Evolutionary conservation across 768 basidiomycete genomes (phyloP).

Genomic region (Hebeloma cylindrosporum): DNA sequence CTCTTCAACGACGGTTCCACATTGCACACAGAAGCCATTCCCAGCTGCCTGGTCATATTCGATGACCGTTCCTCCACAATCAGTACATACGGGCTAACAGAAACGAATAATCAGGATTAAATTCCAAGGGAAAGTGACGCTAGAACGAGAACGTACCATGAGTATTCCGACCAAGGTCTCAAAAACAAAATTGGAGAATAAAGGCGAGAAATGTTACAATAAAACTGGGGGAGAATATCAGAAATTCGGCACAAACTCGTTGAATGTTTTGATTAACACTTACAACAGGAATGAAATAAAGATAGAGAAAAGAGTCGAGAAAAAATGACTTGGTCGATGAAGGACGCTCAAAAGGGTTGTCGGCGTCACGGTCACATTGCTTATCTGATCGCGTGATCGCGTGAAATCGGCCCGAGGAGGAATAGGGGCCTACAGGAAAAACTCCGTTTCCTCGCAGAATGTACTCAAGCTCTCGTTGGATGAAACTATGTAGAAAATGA

Average conservation of each 20-base stretch:
- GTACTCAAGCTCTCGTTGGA: too few relatives aligned
- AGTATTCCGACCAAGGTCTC: too few relatives aligned
- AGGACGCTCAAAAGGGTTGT: too few relatives aligned
- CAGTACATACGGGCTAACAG: conserved; percentile 60
- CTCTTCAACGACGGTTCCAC: conserved; percentile 90
- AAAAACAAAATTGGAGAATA: not conserved
- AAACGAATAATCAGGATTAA: conserved; percentile 1
- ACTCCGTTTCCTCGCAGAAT: too few relatives aligned
- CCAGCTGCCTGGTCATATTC: conserved; percentile 85
- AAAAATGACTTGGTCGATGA: conserved; percentile 1
- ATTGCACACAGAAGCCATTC: conserved; percentile 81
- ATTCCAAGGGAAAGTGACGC: not conserved
- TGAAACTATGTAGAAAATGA: too few relatives aligned
- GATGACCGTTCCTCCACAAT: conserved; percentile 82
- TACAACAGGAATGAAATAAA: conserved; percentile 13
- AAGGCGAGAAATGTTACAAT: too few relatives aligned
- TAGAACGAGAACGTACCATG: too few relatives aligned
- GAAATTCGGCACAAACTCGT: not conserved
- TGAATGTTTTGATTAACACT: too few relatives aligned
- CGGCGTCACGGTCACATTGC: not conserved
- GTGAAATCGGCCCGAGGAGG: not conserved
- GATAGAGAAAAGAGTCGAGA: conserved; percentile 14
- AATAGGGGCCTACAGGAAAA: too few relatives aligned
- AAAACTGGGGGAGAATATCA: not conserved
- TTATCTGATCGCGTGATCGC: conserved; percentile 14